Evolutionary conservation across 345 rosid species (phyloP).

Genomic region (Eucalyptus grandis): DNA sequence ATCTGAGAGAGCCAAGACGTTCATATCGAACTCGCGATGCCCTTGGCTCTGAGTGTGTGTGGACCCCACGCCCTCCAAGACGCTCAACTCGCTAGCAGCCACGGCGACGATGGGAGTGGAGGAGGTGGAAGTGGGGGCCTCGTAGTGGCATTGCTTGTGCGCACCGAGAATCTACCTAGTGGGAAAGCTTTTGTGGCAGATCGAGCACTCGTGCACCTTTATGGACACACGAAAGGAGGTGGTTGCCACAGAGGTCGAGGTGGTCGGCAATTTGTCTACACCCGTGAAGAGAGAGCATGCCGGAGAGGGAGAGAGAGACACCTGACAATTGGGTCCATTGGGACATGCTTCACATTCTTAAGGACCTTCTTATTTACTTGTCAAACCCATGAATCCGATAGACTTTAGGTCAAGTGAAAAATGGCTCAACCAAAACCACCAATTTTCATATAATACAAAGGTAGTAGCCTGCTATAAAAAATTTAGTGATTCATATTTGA

Average conservation of each 20-base stretch:
- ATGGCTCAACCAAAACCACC: rapidly evolving
- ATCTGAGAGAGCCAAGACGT: not conserved
- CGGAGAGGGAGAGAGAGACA: no score
- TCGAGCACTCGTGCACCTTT: constrained; percentile 49
- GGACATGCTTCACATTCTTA: no score
- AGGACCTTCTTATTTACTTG: rapidly evolving
- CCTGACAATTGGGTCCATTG: no score
- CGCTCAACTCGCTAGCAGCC: constrained; percentile 17
- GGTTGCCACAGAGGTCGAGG: not conserved
- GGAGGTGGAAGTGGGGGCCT: constrained; percentile 12
- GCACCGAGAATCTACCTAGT: constrained; percentile 63
- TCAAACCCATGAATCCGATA: rapidly evolving
- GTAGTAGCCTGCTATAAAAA: no score
- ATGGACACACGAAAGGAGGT: not conserved
- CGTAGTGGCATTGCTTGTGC: constrained; percentile 71
- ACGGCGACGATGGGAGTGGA: not conserved
- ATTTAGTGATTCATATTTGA: no score
- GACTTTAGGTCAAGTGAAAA: no score
- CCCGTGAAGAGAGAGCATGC: no score
- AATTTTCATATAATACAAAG: no score
- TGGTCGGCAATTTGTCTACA: not conserved
- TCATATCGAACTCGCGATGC: not conserved
- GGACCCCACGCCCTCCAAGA: constrained; percentile 44
- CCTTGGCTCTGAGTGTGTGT: constrained; percentile 23
- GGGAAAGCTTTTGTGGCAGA: constrained; percentile 49